Evolutionary conservation across 345 rosid species (phyloP).

Genomic region (Salix arbutifolia): DNA sequence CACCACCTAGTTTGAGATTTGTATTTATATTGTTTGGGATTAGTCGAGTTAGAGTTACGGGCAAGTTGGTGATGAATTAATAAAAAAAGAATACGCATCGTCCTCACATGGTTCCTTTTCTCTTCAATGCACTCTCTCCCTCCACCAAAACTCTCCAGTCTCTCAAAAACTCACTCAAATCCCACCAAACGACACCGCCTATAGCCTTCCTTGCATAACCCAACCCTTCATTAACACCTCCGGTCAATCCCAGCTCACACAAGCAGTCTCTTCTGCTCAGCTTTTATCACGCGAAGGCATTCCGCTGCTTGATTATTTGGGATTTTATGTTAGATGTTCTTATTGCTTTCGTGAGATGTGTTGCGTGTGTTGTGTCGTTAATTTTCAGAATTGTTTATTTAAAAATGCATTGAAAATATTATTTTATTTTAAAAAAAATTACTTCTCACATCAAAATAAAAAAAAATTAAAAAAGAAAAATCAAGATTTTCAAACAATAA

Average conservation of each 20-base stretch:
- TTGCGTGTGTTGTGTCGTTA: too few species aligned
- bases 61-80: too few species aligned
- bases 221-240: slow-evolving; percentile 34
- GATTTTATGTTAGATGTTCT: neutral
- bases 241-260: slow-evolving; percentile 36
- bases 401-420: too few species aligned
- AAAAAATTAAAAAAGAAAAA: too few species aligned
- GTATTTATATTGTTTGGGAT: too few species aligned
- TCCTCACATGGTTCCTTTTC: slow-evolving; percentile 33
- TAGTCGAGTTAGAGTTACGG: too few species aligned
- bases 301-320: slow-evolving; percentile 17
- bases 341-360: neutral
- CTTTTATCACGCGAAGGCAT: slow-evolving; percentile 45
- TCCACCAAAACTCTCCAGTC: slow-evolving; percentile 1
- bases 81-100: too few species aligned
- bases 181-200: slow-evolving; percentile 23
- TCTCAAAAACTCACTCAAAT: slow-evolving; percentile 17
- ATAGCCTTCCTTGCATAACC: slow-evolving; percentile 34
- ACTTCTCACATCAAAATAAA: too few species aligned
- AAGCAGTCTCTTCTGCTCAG: slow-evolving; percentile 54
- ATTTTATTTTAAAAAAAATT: too few species aligned
- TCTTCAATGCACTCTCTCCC: slow-evolving; percentile 40
- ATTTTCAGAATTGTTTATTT: too few species aligned
- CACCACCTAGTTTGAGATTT: too few species aligned
- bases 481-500: too few species aligned